A percentile compares a stretch with the other conserved stretches of the same genome.
phyloP scores from a whole-genome alignment of 129 eudicot genomes.

The Arctium lappa region DNA sequence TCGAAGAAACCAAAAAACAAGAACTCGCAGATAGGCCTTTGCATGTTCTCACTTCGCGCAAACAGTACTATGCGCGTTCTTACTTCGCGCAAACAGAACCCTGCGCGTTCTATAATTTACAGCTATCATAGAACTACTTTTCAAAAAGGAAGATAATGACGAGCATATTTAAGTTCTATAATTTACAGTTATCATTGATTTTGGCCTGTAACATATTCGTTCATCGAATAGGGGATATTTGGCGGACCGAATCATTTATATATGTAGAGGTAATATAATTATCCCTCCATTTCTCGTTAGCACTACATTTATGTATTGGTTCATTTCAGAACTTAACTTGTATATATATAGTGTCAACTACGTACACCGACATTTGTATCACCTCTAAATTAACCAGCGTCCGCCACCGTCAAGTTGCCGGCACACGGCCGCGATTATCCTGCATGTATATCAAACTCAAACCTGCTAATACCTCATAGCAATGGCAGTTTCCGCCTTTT shows the following conservation, averaged over 20 bases:
- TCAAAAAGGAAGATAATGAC: constrained; percentile 47
- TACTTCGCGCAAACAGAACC: too few species aligned
- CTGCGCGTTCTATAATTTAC: too few species aligned
- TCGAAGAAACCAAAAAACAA: too few species aligned
- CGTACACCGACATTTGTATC: background rate
- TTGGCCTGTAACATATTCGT: background rate
- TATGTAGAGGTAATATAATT: background rate
- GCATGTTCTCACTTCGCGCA: too few species aligned
- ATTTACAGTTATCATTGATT: too few species aligned
- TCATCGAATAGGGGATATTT: constrained; percentile 61
- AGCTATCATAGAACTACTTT: constrained; percentile 61
- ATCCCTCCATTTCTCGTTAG: background rate
- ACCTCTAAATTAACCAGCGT: constrained; percentile 3
- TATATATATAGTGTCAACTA: background rate
- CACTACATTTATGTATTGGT: background rate
- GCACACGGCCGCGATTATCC: constrained; percentile 30
- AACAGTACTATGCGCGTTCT: too few species aligned
- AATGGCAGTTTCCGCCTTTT: constrained; percentile 79
- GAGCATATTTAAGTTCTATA: constrained; percentile 66
- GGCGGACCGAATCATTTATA: constrained; percentile 43
- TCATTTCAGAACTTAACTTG: too few species aligned
- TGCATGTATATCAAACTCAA: constrained; percentile 62
- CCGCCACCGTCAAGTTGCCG: constrained; percentile 10
- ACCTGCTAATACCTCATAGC: constrained; percentile 69
- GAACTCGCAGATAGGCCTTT: too few species aligned